Base-by-base conservation (phyloP, 176 grass and related monocot genomes). In the Saccharum spontaneum region DNA sequence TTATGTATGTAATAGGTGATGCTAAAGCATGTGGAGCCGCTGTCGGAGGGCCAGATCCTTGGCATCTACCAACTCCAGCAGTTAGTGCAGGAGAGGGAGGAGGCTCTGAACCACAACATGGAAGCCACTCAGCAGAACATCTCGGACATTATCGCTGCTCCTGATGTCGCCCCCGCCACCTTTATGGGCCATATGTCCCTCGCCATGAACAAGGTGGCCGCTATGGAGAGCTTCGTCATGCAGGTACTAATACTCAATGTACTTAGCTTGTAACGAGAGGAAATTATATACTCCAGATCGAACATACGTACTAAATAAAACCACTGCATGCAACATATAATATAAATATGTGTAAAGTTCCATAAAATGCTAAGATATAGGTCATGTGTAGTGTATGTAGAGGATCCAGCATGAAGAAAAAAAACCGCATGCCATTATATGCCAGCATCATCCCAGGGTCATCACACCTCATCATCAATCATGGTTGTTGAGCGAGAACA, bases 51-150 rank as follows among this genome's bases (percentile, higher is more conserved):
- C 10, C 94, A 97, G 83, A 73, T 94, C 48, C 71, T 93, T 61
- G 87, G 87, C 73, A 89, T 94, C 73, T 90, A 74, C 85, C 78
- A 83, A 3, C 82, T 97, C 10, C 94, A 97, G 70, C 94, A 91
- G 33, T 84, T 82, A 33, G 49, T 82, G 62, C 87, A 94, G 45
- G 94, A 84, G 71, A 66, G 87, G 52, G 94, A 97, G 59, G 89
- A 90, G 40, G 62, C 75, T 8, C 87, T 97, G 39, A 94, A 62
- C 88, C 75, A 75, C 9, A 87, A 57, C 30, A 73, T 93, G 23
- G 82, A 82, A 49, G 67, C 68, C 10, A 76, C 87, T 38, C 87
- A 88, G 64, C 78, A 54, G 7, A 90, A 71, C 26, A 83, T 97
- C 52, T 93, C 89, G 2, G 87, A 93, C 74, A 91, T 77, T 18